A percentile compares a stretch with the other conserved stretches of the same genome.
These are phyloP conservation scores for Poa annua DNA, from an alignment of 176 grass and related monocot species.

Conservation along the genomic window DNA sequence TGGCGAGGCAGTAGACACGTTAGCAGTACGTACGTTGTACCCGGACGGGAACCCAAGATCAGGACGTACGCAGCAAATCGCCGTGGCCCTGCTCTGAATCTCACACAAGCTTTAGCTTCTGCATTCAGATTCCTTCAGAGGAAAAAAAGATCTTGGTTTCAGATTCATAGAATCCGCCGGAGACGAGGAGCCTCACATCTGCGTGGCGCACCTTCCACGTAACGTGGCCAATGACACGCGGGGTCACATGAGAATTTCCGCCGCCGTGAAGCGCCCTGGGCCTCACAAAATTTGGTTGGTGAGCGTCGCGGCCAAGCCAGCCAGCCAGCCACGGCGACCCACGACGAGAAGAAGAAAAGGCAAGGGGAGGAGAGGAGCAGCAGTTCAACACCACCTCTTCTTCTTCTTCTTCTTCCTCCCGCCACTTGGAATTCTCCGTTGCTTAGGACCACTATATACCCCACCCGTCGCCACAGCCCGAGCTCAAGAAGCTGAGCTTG, in stretches of 20 bases:
- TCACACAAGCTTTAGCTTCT: neutral
- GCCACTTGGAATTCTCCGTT: conserved; percentile 29
- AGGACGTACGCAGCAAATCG: neutral
- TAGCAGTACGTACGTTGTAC: neutral
- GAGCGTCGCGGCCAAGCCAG: neutral
- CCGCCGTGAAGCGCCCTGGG: neutral
- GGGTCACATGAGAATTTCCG: conserved; percentile 18
- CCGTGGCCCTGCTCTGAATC: neutral
- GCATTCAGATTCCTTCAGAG: neutral
- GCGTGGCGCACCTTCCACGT: neutral
- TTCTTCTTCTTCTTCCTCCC: neutral
- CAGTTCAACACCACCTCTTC: conserved; percentile 28
- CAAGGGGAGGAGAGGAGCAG: neutral
- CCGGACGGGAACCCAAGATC: neutral
- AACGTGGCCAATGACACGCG: neutral
- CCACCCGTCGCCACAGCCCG: neutral
- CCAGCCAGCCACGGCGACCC: neutral
- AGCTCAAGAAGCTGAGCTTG: neutral
- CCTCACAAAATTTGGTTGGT: conserved; percentile 58
- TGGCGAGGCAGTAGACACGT: neutral
- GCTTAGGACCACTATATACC: neutral
- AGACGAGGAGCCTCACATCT: neutral
- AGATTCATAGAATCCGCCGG: conserved; percentile 36
- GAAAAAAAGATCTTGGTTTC: neutral
- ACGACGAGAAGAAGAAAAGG: too few species aligned